Evolutionary conservation across 345 rosid species (phyloP).

Genomic region (Gossypium bickii): DNA sequence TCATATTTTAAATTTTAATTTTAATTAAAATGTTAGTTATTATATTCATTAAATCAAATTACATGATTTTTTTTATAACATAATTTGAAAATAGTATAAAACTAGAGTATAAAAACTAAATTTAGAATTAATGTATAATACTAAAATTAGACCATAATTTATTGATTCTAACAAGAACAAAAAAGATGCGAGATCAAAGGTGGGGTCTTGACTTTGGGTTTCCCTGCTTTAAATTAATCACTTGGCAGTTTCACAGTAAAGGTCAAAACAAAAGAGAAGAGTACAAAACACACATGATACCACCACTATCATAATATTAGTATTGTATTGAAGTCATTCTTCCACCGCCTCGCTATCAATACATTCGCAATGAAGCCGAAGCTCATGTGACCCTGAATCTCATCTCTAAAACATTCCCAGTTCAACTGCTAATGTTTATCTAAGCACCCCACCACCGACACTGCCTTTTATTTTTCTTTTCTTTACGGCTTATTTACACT

Average conservation of each 20-base stretch:
- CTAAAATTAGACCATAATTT: too few relatives aligned
- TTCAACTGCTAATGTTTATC: background rate
- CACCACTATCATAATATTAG: background rate
- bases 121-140: too few relatives aligned
- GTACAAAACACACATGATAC: background rate
- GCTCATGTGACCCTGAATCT: too few relatives aligned
- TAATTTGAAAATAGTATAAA: too few relatives aligned
- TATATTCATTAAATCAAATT: too few relatives aligned
- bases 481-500: background rate
- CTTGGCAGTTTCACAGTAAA: background rate
- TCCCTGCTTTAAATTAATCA: background rate
- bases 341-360: background rate
- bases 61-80: too few relatives aligned
- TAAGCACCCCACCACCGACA: conserved; percentile 56
- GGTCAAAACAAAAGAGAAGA: background rate
- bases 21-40: too few relatives aligned
- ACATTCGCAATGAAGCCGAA: too few relatives aligned
- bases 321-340: background rate
- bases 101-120: background rate
- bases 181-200: background rate
- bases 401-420: background rate
- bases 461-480: conserved; percentile 11
- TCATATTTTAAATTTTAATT: too few relatives aligned
- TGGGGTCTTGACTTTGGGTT: background rate
- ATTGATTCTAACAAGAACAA: background rate